Evolutionary conservation across 495 filamentous ascomycete genomes (phyloP).

Genomic region (Jackrogersella minutella): DNA sequence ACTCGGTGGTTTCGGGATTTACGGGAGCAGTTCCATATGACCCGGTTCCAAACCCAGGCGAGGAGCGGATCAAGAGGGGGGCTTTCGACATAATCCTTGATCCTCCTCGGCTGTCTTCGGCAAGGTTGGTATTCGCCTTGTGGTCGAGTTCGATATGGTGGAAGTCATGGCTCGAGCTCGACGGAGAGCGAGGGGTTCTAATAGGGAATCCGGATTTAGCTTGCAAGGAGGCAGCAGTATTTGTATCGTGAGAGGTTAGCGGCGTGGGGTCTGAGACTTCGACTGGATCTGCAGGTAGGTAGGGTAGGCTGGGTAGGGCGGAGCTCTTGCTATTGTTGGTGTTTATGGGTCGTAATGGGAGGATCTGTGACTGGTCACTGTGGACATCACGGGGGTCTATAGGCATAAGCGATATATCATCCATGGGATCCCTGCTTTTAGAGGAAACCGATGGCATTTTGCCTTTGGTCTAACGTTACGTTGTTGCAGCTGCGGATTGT

Average conservation of each 20-base stretch:
- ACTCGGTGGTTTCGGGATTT: conserved; percentile 26
- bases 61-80: conserved; percentile 65
- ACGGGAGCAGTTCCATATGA: conserved; percentile 38
- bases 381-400: conserved; percentile 28
- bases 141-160: conserved; percentile 23
- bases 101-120: conserved; percentile 31
- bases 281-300: conserved; percentile 15
- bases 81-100: conserved; percentile 60
- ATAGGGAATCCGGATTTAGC: conserved; percentile 1
- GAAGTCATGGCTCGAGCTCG: conserved; percentile 39
- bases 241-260: conserved; percentile 33
- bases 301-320: conserved; percentile 27
- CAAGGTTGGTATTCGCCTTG: conserved; percentile 33
- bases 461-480: conserved; percentile 27
- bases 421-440: conserved; percentile 35
- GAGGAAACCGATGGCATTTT: conserved; percentile 21
- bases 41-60: conserved; percentile 58
- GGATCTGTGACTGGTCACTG: conserved; percentile 27
- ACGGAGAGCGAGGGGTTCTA: conserved; percentile 30
- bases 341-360: conserved; percentile 36
- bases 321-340: conserved; percentile 25
- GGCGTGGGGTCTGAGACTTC: conserved; percentile 29
- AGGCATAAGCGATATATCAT: conserved; percentile 34
- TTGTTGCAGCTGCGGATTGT: conserved; percentile 21
- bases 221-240: conserved; percentile 28